These are phyloP conservation scores for Cercospora sojina DNA, from an alignment of 2,329 filamentous ascomycete species.

Conservation along the genomic window DNA sequence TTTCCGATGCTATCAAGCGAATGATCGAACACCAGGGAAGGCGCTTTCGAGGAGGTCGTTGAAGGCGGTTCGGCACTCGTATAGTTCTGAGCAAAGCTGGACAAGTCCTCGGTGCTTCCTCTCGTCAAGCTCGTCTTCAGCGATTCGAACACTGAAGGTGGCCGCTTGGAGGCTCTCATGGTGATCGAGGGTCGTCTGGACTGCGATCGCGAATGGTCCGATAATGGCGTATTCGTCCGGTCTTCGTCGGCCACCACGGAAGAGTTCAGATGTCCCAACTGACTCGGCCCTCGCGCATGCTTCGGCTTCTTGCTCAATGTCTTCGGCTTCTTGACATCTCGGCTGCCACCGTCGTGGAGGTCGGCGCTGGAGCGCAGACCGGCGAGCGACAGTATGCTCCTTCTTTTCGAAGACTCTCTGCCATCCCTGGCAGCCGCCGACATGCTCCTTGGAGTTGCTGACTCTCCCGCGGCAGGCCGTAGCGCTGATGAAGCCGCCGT, in stretches of 20 bases:
- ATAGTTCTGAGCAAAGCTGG: slow-evolving; percentile 13
- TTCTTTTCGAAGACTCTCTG: slow-evolving; percentile 35
- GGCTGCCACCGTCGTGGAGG: slow-evolving; percentile 19
- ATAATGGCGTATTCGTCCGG: slow-evolving; percentile 21
- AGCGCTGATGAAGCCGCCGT: background rate
- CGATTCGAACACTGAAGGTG: slow-evolving; percentile 49
- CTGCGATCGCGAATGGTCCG: slow-evolving; percentile 26
- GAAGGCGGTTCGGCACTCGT: slow-evolving; percentile 47
- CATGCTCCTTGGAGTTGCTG: slow-evolving; percentile 16
- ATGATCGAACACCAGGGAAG: slow-evolving; percentile 48
- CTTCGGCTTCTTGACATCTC: slow-evolving; percentile 17
- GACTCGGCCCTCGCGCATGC: slow-evolving; percentile 26
- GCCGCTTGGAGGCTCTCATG: slow-evolving; percentile 12
- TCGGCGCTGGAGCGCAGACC: slow-evolving; percentile 31
- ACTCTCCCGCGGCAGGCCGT: background rate
- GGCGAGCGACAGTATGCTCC: slow-evolving; percentile 37
- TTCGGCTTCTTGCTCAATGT: slow-evolving; percentile 32
- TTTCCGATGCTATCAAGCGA: slow-evolving; percentile 22
- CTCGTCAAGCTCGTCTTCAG: slow-evolving; percentile 50
- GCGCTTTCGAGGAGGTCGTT: slow-evolving; percentile 51
- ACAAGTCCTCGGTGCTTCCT: slow-evolving; percentile 50
- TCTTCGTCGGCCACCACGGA: slow-evolving; percentile 29
- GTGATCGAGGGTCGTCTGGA: slow-evolving; percentile 49
- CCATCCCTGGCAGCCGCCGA: slow-evolving; percentile 26
- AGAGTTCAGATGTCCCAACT: slow-evolving; percentile 26